phyloP scores from a whole-genome alignment of 2,329 filamentous ascomycete genomes.

The Curvularia sp. region DNA sequence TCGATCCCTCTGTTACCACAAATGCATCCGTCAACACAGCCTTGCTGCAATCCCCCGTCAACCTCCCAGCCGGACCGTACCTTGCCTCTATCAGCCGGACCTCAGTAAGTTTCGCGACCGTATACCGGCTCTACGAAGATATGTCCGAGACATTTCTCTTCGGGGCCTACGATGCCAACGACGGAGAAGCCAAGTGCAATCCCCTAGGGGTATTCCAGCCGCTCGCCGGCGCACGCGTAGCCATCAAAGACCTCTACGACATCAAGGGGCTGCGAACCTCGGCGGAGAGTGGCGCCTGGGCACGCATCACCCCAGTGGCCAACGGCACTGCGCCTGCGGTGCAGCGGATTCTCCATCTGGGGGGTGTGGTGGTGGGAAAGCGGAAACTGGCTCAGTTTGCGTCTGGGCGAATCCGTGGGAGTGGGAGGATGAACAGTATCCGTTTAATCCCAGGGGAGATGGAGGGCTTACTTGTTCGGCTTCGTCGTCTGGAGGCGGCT shows the following conservation, averaged over 20 bases:
- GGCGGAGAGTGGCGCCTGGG: constrained; percentile 36
- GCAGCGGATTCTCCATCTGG: constrained; percentile 36
- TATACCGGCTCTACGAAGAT: constrained; percentile 44
- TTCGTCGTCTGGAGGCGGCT: constrained; percentile 50
- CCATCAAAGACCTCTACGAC: constrained; percentile 38
- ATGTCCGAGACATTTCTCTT: constrained; percentile 42
- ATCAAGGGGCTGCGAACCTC: constrained; percentile 38
- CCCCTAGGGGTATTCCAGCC: constrained; percentile 36
- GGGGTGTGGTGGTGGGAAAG: constrained; percentile 60
- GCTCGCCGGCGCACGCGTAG: constrained; percentile 38
- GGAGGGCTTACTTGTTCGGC: constrained; percentile 37
- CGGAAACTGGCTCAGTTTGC: constrained; percentile 61
- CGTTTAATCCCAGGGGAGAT: constrained; percentile 54
- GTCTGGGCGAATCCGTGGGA: constrained; percentile 38
- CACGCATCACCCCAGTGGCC: constrained; percentile 25
- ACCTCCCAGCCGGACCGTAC: constrained; percentile 43
- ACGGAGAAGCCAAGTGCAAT: constrained; percentile 30
- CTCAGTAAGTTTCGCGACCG: constrained; percentile 31
- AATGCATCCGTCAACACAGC: background rate
- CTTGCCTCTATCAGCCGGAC: constrained; percentile 23
- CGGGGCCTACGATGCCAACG: constrained; percentile 40
- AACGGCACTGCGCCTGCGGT: constrained; percentile 34
- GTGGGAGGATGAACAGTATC: constrained; percentile 47
- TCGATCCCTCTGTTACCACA: constrained; percentile 20
- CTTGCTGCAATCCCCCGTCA: constrained; percentile 8